Base-by-base conservation (phyloP, 2,329 filamentous ascomycete genomes). In the Rosellinia necatrix region DNA sequence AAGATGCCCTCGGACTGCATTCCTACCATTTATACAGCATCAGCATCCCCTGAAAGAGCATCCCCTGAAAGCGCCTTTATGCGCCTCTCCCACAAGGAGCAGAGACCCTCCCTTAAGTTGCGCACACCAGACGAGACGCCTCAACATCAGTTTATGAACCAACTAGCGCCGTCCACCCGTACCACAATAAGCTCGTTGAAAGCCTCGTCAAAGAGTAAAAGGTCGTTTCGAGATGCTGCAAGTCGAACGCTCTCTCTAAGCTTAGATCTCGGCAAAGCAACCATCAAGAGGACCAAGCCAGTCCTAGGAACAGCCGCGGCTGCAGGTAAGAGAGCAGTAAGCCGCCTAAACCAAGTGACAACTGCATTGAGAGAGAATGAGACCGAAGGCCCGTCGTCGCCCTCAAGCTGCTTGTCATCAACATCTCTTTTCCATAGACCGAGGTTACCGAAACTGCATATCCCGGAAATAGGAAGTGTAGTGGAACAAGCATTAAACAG, bases 401-500 rank as follows among this genome's bases (percentile, higher is more conserved):
- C 32, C 7, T 38, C 50, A 13, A 55, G 49, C 10, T 53, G 21
- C 2, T 53, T 44, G 8, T 46, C 57, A 27, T 7, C 2, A 0
- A 29, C 49, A 35, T 42, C 47, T 3, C 50, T 63, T 22, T 50
- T 38, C 13, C n/a, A 44, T 8, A 41, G 24, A 3, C 34, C 12
- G 0, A 27, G 34, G 6, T 47, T 64, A 2, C 61, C 61, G 1
- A 58, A 56, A 38, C 40, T 56, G 6, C 22, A 6, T 3, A 4
- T 8, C 6, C 52, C 52, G 1, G n/a, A n/a, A n/a, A n/a, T n/a
- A n/a, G n/a, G n/a, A n/a, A n/a, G n/a, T n/a, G n/a, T n/a, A n/a
- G 60, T 62, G 0, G 34, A 49, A 2, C 25, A 49, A 8, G 62
- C 57, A 9, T 34, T 64, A 1, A 38, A 48, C 7, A 60, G 38